A percentile compares a stretch with the other conserved stretches of the same genome.
These are phyloP conservation scores for Colletotrichum liriopes DNA, from an alignment of 2,329 filamentous ascomycete genomes.

Conservation along the genomic window DNA sequence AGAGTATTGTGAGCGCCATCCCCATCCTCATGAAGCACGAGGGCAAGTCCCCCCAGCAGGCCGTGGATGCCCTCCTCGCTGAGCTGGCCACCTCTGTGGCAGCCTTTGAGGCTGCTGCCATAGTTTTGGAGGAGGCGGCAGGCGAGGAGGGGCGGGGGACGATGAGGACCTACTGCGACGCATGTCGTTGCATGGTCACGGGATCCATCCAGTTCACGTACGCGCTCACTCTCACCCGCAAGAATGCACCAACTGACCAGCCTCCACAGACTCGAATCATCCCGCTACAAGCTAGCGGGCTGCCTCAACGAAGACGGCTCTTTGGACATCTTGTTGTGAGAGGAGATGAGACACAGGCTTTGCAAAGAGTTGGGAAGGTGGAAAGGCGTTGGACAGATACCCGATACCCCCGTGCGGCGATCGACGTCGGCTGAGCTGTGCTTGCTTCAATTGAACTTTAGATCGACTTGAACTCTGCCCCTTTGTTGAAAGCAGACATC, in stretches of 20 bases:
- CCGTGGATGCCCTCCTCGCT: slow-evolving; percentile 42
- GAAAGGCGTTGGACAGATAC: neutral
- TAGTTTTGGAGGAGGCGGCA: slow-evolving; percentile 33
- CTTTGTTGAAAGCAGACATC: neutral
- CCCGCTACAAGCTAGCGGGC: slow-evolving; percentile 51
- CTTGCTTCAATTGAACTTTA: neutral
- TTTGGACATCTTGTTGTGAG: slow-evolving; percentile 51
- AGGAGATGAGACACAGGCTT: neutral
- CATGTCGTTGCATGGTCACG: slow-evolving; percentile 50
- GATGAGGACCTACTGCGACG: slow-evolving; percentile 50
- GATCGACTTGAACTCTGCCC: neutral
- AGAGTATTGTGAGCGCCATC: slow-evolving; percentile 51
- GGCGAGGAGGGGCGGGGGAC: slow-evolving; percentile 5
- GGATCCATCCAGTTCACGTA: slow-evolving; percentile 54
- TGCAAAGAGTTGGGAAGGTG: neutral
- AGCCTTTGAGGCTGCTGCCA: slow-evolving; percentile 47
- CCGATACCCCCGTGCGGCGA: neutral
- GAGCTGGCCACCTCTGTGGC: slow-evolving; percentile 46
- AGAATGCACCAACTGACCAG: slow-evolving; percentile 37
- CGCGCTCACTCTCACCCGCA: slow-evolving; percentile 30
- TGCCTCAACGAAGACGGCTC: slow-evolving; percentile 52
- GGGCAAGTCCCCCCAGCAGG: slow-evolving; percentile 42
- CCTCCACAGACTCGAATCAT: slow-evolving; percentile 49
- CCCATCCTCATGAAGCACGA: slow-evolving; percentile 46
- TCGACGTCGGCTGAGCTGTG: too few species aligned